Conservation (phyloP, 768 basidiomycete genomes). For the Termitomyces sp. region DNA sequence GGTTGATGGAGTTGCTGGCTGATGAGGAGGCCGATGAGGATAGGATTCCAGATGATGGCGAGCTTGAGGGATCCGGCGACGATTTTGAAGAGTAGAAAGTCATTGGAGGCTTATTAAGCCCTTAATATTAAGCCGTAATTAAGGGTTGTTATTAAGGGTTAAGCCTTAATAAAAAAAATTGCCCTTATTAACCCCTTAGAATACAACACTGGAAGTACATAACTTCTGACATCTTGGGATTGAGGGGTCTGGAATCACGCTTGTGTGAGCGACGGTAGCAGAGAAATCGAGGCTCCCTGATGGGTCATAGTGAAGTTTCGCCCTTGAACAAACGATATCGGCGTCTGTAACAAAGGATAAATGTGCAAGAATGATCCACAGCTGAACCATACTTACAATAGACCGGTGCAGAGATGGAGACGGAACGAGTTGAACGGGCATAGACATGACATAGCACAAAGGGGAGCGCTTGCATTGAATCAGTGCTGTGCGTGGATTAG, state of each 20-base stretch:
- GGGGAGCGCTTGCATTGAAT: conserved; percentile 64
- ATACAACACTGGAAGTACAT: too few species aligned
- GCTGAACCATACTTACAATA: conserved; percentile 55
- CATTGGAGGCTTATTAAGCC: too few species aligned
- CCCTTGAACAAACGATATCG: conserved; percentile 67
- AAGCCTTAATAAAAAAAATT: too few species aligned
- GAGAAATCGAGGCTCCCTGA: conserved; percentile 37
- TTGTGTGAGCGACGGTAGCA: conserved; percentile 34
- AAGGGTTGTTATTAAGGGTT: too few species aligned
- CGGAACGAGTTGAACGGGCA: conserved; percentile 76
- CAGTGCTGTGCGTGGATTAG: conserved; percentile 36
- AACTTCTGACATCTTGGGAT: conserved; percentile 25
- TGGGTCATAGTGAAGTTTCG: conserved; percentile 64
- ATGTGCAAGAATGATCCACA: neutral
- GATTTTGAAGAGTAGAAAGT: too few species aligned
- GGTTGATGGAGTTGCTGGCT: too few species aligned
- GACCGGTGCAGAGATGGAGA: conserved; percentile 82
- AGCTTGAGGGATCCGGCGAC: too few species aligned
- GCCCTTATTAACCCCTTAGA: too few species aligned
- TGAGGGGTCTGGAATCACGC: conserved; percentile 44
- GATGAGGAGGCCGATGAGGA: too few species aligned
- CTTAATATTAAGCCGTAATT: too few species aligned
- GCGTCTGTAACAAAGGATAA: conserved; percentile 48
- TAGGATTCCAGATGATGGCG: too few species aligned
- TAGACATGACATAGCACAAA: conserved; percentile 80